Percentiles rank a stretch among this genome's conserved stretches.
Conservation (phyloP, 805 yeast genomes). For the Ogataea saltuana region DNA sequence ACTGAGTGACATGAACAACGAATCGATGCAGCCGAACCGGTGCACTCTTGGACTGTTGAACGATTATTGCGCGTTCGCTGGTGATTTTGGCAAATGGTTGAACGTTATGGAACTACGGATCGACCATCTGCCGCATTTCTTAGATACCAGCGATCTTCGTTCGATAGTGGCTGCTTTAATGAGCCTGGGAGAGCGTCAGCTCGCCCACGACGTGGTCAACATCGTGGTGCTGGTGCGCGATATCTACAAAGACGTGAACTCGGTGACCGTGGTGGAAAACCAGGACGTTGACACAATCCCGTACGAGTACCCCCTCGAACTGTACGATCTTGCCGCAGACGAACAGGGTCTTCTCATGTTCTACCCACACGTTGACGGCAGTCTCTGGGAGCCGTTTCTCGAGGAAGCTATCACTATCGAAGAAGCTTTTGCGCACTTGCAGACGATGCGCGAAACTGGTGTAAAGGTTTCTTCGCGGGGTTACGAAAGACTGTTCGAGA, state of each 20-base stretch:
- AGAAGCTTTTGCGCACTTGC: conserved; percentile 13
- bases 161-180: conserved; percentile 19
- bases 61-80: conserved; percentile 13
- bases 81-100: conserved; percentile 20
- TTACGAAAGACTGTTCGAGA: conserved; percentile 10
- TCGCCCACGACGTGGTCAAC: conserved; percentile 26
- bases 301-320: conserved; percentile 25
- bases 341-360: conserved; percentile 23
- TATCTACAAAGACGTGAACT: conserved; percentile 15
- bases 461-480: conserved; percentile 8
- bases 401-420: conserved; percentile 8
- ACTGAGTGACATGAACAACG: conserved; percentile 16
- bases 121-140: conserved; percentile 12
- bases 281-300: conserved; percentile 14
- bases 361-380: conserved; percentile 23
- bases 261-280: conserved; percentile 14
- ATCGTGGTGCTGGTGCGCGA: conserved; percentile 20
- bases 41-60: conserved; percentile 19
- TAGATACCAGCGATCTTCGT: conserved; percentile 18
- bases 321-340: conserved; percentile 25
- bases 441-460: conserved; percentile 8
- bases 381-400: conserved; percentile 21
- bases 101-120: conserved; percentile 26
- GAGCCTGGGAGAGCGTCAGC: conserved; percentile 12
- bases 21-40: conserved; percentile 23